Base-by-base conservation (phyloP, 169 alveolate species). In the Plasmodium blacklocki region DNA sequence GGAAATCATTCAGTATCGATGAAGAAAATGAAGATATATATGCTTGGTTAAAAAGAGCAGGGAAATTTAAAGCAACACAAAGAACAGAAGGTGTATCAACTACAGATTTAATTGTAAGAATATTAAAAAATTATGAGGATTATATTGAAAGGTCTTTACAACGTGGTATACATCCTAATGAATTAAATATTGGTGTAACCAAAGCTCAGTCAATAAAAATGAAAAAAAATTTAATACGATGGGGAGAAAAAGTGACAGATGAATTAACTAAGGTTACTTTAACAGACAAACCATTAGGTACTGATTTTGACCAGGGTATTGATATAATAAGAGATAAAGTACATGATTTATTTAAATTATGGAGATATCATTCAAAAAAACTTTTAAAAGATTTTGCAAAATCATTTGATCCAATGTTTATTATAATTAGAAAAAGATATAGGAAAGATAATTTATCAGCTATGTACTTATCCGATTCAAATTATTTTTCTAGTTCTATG, bases 21-120 rank as follows among this genome's bases (percentile, higher is more conserved):
- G 97, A 89, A 15, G 94, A 88, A 59, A 92, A 91, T 26, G 97
- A 95, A 50, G 99, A 97, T 88, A 94, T 97, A 23, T 97, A 97
- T 90, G 97, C 95, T 11, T 96, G 98, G 98, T 94, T 96, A 58
- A 97, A 97, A 88, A 94, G 92, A 63, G 98, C 94, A 95, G 98
- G 99, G 43, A 95, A 95, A 63, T 97, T 97, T 88, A 95, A 93
- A 92, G 98, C 99, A 9, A 97, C 99, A 3, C 94, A 94, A 64
- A 93, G 99, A 71, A 98, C 99, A 19, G 97, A 93, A 56, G 99
- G 99, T 0, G 97, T 98, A 9, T 97, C 99, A n/a, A 98, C 99
- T 49, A 97, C 99, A 19, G 99, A 98, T 76, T 66, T 98, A 54
- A 96, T 98, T 43, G 96, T 97, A 43, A 92, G 99, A 64, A 97